Evolutionary conservation across 768 basidiomycete genomes (phyloP), one percentile per base, ranked within the genome.

Genomic region (Termitomyces sp.): DNA sequence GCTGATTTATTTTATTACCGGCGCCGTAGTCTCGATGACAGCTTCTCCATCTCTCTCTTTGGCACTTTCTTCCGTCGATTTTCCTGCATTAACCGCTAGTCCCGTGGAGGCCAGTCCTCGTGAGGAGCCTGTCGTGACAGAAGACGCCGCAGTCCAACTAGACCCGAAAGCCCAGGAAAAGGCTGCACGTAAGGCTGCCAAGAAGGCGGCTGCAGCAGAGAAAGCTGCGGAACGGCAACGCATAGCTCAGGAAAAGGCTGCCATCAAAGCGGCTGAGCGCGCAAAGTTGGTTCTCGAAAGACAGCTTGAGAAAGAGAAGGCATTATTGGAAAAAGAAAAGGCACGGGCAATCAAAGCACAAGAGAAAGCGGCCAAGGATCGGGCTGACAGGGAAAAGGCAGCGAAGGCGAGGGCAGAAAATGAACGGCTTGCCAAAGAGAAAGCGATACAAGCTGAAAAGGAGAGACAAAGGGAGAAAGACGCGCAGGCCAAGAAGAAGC

Each of bases 11-110:
- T 73, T 73, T 75, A 61, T 74, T 76, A 62, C 61, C 72, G 71
- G 66, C 65, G 73, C 72, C 73, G 69, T 73, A 79, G 79, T 76
- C 66, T 74, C 76, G 63, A 67, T 73, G 60, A 70, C 74, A 71
- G 77, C 79, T 63, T 73, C 81, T 46, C 77, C 81, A 56, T 74
- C 79, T 62, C 77, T 86, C 60, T 84, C 86, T 60, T 74, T 80
- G 57, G 74, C 79, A 60, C 76, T 92, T 59, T 90, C 90, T 63
- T 76, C 85, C 45, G 76, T 83, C 70, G 92, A 93, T 72, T 93
- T 93, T 71, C 92, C 91, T 57, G 89, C 90, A 42, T 78, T 93
- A 62, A 74, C 81, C 64, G 63, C 71, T 62, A 73, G 68, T 62
- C 64, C 77, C 70, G 63, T 75, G 67, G 72, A 74, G 52, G 59